phyloP scores from a whole-genome alignment of 2,329 filamentous ascomycete species.

The Aureobasidium vineae region DNA sequence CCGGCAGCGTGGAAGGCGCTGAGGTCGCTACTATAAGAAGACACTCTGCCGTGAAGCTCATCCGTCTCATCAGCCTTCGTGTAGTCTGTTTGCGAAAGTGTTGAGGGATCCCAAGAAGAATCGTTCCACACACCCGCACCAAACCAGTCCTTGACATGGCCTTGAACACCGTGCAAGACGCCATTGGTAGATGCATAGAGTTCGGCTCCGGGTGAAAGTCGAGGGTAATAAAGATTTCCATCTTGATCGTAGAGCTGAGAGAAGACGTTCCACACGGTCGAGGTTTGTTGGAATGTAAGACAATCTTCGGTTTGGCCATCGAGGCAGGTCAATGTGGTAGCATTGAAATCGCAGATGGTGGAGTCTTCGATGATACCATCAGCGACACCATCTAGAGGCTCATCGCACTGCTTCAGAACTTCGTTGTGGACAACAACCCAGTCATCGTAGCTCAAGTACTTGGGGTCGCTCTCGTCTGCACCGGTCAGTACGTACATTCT shows the following conservation, averaged over 20 bases:
- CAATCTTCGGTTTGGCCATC: slow-evolving; percentile 42
- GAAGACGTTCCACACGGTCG: slow-evolving; percentile 47
- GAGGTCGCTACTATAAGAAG: slow-evolving; percentile 39
- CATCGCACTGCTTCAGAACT: slow-evolving; percentile 52
- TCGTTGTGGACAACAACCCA: slow-evolving; percentile 48
- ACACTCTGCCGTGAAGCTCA: slow-evolving; percentile 39
- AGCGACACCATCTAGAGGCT: slow-evolving; percentile 47
- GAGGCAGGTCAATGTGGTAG: slow-evolving; percentile 42
- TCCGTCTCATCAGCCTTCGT: slow-evolving; percentile 41
- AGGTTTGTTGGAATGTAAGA: slow-evolving; percentile 46
- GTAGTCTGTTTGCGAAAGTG: slow-evolving; percentile 45
- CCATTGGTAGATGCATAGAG: slow-evolving; percentile 40
- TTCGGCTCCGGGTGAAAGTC: slow-evolving; percentile 52
- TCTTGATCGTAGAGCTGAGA: slow-evolving; percentile 44
- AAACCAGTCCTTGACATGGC: slow-evolving; percentile 51
- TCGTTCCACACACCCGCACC: slow-evolving; percentile 51
- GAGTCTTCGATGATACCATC: slow-evolving; percentile 53
- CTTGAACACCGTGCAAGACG: slow-evolving; percentile 47
- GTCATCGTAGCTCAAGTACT: slow-evolving; percentile 43
- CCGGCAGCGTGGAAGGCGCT: slow-evolving; percentile 42
- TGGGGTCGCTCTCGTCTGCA: slow-evolving; percentile 39
- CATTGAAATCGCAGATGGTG: slow-evolving; percentile 45
- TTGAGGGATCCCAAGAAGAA: slow-evolving; percentile 44
- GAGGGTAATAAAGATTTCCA: slow-evolving; percentile 51
- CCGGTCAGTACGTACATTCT: slow-evolving; percentile 46